phyloP scores from a whole-genome alignment of 1,284 basidiomycete species.

The Ganoderma resinaceum region DNA sequence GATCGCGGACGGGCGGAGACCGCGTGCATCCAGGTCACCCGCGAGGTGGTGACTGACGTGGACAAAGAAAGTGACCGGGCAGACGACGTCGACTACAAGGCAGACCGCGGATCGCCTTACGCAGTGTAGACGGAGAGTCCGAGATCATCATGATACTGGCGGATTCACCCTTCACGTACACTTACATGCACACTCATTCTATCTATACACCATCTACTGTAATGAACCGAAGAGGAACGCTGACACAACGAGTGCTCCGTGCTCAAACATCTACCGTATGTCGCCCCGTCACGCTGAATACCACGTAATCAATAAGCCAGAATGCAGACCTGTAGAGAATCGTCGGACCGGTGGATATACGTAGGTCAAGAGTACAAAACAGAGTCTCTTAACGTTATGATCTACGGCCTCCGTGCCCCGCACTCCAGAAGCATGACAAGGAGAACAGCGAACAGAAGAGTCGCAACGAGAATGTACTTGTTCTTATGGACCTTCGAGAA shows the following conservation, averaged over 20 bases:
- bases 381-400: not conserved
- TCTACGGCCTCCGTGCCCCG: not conserved
- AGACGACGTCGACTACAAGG: not conserved
- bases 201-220: not conserved
- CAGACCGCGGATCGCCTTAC: not conserved
- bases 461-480: not conserved
- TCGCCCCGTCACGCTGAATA: not conserved
- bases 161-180: not conserved
- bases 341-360: not conserved
- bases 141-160: not conserved
- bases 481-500: not conserved
- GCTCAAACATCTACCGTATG: not conserved
- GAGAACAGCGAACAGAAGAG: not conserved
- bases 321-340: not conserved
- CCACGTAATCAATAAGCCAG: not conserved
- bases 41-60: not conserved
- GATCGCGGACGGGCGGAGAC: not conserved
- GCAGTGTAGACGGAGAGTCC: not conserved
- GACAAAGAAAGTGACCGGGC: not conserved
- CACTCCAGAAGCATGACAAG: not conserved
- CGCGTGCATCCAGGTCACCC: not conserved
- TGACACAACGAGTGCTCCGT: not conserved
- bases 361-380: not conserved
- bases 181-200: not conserved
- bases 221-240: not conserved